Evolutionary conservation across 2,329 filamentous ascomycete genomes (phyloP).

Genomic region (Ophiocordyceps robertsii): DNA sequence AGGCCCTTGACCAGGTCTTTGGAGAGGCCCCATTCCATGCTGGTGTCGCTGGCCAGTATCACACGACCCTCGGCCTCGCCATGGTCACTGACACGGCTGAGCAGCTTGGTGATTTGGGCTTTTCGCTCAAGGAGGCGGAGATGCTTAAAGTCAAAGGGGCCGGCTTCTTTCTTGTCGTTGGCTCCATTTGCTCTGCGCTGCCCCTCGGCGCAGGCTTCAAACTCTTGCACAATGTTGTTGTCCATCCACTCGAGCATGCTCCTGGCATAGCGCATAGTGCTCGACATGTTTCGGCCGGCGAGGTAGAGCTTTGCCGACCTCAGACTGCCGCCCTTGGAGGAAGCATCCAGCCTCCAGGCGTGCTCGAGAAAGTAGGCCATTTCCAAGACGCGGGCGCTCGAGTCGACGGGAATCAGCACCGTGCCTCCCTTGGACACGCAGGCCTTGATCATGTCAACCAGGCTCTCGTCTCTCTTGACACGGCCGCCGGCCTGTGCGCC

Average conservation of each 20-base stretch:
- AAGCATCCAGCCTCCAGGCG: constrained; percentile 62
- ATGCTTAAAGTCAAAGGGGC: constrained; percentile 83
- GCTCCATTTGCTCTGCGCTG: constrained; percentile 31
- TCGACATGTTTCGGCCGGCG: constrained; percentile 73
- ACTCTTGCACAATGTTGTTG: constrained; percentile 83
- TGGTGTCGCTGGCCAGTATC: constrained; percentile 81
- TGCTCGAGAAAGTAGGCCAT: constrained; percentile 86
- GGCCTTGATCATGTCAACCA: constrained; percentile 69
- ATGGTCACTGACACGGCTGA: constrained; percentile 30
- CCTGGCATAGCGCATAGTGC: constrained; percentile 78
- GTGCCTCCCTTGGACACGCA: constrained; percentile 75
- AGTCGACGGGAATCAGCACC: constrained; percentile 87
- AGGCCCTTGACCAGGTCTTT: constrained; percentile 64
- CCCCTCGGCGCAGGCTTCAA: constrained; percentile 55
- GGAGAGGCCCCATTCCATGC: constrained; percentile 90
- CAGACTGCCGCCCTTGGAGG: constrained; percentile 36
- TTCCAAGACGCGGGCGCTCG: constrained; percentile 86
- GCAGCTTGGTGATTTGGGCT: constrained; percentile 62
- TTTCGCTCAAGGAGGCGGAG: constrained; percentile 72
- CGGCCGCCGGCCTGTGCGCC: constrained; percentile 64
- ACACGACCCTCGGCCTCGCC: constrained; percentile 45
- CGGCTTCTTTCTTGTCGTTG: constrained; percentile 40
- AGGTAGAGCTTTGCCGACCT: constrained; percentile 56
- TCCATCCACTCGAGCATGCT: constrained; percentile 99
- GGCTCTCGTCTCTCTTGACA: constrained; percentile 70